Conservation (phyloP, 176 grass and related monocot species). For the Coix lacrymajobi region DNA sequence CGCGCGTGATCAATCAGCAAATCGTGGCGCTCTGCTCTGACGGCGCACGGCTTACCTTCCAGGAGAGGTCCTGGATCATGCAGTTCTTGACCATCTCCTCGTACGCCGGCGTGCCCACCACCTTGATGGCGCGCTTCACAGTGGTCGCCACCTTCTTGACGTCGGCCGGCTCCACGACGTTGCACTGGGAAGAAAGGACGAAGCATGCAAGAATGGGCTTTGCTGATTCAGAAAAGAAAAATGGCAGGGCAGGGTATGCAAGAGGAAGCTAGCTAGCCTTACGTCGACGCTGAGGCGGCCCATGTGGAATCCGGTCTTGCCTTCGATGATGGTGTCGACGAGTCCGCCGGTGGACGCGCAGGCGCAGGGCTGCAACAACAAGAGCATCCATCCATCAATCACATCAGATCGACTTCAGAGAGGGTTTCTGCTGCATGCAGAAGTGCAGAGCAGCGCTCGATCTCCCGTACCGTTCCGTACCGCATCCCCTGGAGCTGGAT, state of each 20-base stretch:
- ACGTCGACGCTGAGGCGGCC: slow-evolving; percentile 76
- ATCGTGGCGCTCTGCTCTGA: neutral
- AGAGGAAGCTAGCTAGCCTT: neutral
- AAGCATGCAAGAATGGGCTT: neutral
- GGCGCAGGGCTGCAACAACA: slow-evolving; percentile 38
- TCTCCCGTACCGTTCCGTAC: slow-evolving; percentile 63
- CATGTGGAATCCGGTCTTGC: slow-evolving; percentile 90
- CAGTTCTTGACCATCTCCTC: slow-evolving; percentile 80
- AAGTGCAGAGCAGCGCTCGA: too few relatives aligned
- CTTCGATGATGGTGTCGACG: slow-evolving; percentile 83
- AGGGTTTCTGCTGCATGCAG: neutral
- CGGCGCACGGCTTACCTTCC: slow-evolving; percentile 47
- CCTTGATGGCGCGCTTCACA: slow-evolving; percentile 56
- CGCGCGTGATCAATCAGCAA: neutral
- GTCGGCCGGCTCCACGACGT: slow-evolving; percentile 49
- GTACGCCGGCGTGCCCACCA: slow-evolving; percentile 56
- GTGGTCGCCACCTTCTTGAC: slow-evolving; percentile 62
- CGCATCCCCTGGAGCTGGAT: slow-evolving; percentile 96
- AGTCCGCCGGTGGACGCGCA: slow-evolving; percentile 83
- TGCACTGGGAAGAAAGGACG: slow-evolving; percentile 41
- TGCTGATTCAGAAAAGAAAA: neutral
- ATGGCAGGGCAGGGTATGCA: neutral
- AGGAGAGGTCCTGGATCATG: slow-evolving; percentile 89
- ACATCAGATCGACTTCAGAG: neutral
- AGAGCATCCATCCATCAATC: neutral